Percentiles rank a stretch among this genome's conserved stretches.
These are phyloP conservation scores for Taxillus chinensis DNA, from an alignment of 164 flowering plant species.

Conservation along the genomic window DNA sequence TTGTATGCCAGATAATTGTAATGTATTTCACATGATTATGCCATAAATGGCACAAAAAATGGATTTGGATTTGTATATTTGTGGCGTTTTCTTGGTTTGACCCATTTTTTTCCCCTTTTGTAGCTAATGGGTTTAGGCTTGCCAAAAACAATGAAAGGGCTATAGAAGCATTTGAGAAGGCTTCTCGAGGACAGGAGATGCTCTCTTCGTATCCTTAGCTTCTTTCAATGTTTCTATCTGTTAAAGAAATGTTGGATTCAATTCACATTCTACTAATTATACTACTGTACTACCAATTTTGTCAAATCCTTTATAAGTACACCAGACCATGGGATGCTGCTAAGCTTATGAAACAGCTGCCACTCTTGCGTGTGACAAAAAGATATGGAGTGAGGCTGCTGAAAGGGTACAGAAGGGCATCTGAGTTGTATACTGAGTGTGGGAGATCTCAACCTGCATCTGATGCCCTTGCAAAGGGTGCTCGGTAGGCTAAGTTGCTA, in stretches of 20 bases:
- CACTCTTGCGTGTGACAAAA: conserved; percentile 64
- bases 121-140: conserved; percentile 57
- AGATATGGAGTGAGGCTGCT: conserved; percentile 74
- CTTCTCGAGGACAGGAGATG: conserved; percentile 95
- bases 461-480: conserved; percentile 92
- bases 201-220: conserved; percentile 74
- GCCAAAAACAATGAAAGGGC: conserved; percentile 68
- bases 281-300: not conserved
- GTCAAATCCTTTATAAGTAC: conserved; percentile 36
- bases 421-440: conserved; percentile 69
- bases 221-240: conserved; percentile 2
- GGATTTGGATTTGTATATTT: not conserved
- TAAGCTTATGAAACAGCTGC: conserved; percentile 92
- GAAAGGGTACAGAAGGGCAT: conserved; percentile 77
- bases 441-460: conserved; percentile 93
- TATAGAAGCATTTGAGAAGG: conserved; percentile 78
- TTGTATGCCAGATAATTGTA: not conserved
- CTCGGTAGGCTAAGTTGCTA: conserved; percentile 42
- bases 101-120: conserved; percentile 12
- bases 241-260: not conserved
- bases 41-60: not conserved
- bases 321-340: conserved; percentile 98
- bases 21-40: not conserved
- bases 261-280: conserved; percentile 3
- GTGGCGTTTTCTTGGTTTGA: not conserved